Evolutionary conservation across 768 basidiomycete species (phyloP), one percentile per base, ranked within the genome.

Genomic region (Mrakia gelida): DNA sequence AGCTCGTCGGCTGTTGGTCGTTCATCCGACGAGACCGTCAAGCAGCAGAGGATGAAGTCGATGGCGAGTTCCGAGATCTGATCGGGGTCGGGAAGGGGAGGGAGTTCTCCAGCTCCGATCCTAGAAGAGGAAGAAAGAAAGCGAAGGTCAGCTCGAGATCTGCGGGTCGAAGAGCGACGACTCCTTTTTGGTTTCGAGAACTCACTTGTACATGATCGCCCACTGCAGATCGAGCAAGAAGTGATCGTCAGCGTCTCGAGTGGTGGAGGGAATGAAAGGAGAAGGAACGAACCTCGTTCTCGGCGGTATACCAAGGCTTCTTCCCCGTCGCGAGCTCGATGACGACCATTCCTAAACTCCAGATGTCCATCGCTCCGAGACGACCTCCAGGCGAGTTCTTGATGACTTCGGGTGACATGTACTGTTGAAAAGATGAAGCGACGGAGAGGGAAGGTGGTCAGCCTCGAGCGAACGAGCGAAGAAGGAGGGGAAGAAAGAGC

Each of bases 321-420:
- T 92, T 91, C 0, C 97, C 97, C 0, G 97, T 99, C 9, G 94
- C 93, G 82, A 92, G 94, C 84, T 99, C 95, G 43, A 98, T 89
- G 21, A 98, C 91, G n/a, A 98, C 94, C 82, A 97, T 98, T 26
- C 97, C 97, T 77, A 98, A 85, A 32, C 94, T 93, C 97, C 97
- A 99, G 63, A 99, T 91, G 83, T 99, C 97, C 92, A 97, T 97
- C 16, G 96, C 94, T 26, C 97, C 97, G 80, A 93, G 90, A 72
- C 92, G 88, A 38, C 95, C 94, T 21, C 90, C 87, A 80, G 88
- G 91, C 81, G 96, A 94, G 81, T 92, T 97, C 86, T 96, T 93
- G 86, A 99, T 98, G 75, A 97, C 90, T 83, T 99, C 97, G 1
- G 97, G 97, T 8, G 95, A 97, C 94, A 99, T 98, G 85, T 99